Conservation (phyloP, 1,284 basidiomycete genomes). For the Ceratobasidium sp. region DNA sequence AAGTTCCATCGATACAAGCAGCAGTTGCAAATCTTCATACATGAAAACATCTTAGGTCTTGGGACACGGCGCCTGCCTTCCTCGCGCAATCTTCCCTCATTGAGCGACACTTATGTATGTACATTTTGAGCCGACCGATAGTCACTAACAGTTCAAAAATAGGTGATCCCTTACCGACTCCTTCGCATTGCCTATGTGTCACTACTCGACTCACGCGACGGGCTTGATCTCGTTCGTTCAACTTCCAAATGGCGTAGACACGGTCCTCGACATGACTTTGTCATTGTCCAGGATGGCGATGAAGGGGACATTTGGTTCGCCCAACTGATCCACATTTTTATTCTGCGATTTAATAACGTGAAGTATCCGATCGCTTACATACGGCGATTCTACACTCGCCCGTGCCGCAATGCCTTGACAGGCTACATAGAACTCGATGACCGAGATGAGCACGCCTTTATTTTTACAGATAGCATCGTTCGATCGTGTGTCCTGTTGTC, state of each 20-base stretch:
- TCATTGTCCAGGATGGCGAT: not conserved
- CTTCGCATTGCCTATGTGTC: not conserved
- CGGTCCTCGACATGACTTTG: not conserved
- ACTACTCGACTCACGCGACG: not conserved
- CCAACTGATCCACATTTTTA: not conserved
- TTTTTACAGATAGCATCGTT: constrained; percentile 2
- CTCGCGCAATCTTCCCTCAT: too few species aligned
- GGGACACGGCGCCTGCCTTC: too few species aligned
- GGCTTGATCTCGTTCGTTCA: not conserved
- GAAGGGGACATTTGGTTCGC: not conserved
- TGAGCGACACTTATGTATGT: too few species aligned
- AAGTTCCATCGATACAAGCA: too few species aligned
- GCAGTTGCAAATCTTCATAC: too few species aligned
- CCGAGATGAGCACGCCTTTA: not conserved
- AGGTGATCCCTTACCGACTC: not conserved
- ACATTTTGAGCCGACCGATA: too few species aligned
- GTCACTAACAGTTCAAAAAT: too few species aligned
- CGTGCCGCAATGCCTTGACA: not conserved
- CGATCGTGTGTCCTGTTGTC: constrained; percentile 8
- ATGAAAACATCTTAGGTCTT: too few species aligned
- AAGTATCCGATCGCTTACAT: not conserved
- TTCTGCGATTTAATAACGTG: not conserved
- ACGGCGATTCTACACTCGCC: not conserved
- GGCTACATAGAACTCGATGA: constrained; percentile 10
- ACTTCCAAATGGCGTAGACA: not conserved